Conservation (phyloP, 495 filamentous ascomycete genomes). For the Cercophora sp. region DNA sequence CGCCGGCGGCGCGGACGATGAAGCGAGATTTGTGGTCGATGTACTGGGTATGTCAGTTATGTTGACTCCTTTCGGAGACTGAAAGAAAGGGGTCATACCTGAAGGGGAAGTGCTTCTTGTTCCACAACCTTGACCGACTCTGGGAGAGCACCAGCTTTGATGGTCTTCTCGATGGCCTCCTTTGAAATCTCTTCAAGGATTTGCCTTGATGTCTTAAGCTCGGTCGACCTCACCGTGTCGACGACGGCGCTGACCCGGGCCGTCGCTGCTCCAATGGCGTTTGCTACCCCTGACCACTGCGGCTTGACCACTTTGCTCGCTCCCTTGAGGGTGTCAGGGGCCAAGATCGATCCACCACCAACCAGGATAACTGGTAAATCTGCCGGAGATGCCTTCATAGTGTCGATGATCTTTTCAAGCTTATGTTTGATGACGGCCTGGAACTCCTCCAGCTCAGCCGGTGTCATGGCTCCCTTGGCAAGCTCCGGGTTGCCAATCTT, state of each 20-base stretch:
- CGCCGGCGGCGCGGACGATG: slow-evolving; percentile 47
- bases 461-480: slow-evolving; percentile 15
- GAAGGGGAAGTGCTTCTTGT: slow-evolving; percentile 20
- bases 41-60: slow-evolving; percentile 27
- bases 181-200: slow-evolving; percentile 27
- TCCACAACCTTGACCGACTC: slow-evolving; percentile 23
- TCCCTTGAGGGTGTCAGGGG: slow-evolving; percentile 28
- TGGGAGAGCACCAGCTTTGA: slow-evolving; percentile 42
- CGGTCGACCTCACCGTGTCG: slow-evolving; percentile 35
- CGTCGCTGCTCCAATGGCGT: slow-evolving; percentile 56
- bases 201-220: slow-evolving; percentile 22
- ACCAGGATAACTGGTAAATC: slow-evolving; percentile 44
- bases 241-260: slow-evolving; percentile 47
- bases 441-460: slow-evolving; percentile 16
- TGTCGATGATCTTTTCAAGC: slow-evolving; percentile 46
- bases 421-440: slow-evolving; percentile 25
- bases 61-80: no score
- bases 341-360: slow-evolving; percentile 38
- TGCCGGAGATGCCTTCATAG: slow-evolving; percentile 46
- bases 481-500: slow-evolving; percentile 24
- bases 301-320: slow-evolving; percentile 35
- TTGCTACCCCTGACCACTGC: slow-evolving; percentile 43
- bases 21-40: slow-evolving; percentile 50
- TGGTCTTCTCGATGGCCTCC: slow-evolving; percentile 27
- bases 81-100: no score